Base-by-base conservation (phyloP, 108 stramenopile species). In the Pseudonitzschia multistriata region DNA sequence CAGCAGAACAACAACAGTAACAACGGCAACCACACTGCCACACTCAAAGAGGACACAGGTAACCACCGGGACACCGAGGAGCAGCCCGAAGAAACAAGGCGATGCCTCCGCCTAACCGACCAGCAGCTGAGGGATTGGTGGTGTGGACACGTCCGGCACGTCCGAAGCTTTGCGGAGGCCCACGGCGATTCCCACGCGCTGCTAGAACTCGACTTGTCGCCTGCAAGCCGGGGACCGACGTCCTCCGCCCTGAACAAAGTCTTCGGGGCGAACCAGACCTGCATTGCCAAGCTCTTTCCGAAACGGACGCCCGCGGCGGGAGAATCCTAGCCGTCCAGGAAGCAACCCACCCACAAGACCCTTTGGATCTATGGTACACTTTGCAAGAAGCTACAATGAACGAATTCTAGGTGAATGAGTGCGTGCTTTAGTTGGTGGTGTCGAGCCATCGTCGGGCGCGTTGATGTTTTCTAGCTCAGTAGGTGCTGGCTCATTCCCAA, bases 121-220 rank as follows among this genome's bases (percentile, higher is more conserved):
- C n/a, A 37, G 15, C 61, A 62, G 36, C 36, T 74, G 55, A 15
- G 39, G 34, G 53, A 74, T n/a, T 74, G 73, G 73, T 66, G 45
- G 50, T 74, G 73, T 33, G 54, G 55, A 35, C 73, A 74, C 42
- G 66, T 74, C 22, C 29, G 45, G 21, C 61, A 67, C 33, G 39
- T 74, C 17, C 73, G 73, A 7, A 24, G 40, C 24, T 74, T 74
- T 40, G 73, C 67, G 6, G 39, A 45, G 13, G 35, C 66, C 6
- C 15, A 67, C 55, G n/a, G 39, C 5, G 6, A 35, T 36, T 74
- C 73, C n/a, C 73, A 74, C 49, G 5, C 49, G 27, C 39, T 74
- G 19, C 35, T 74, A 5, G 73, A 74, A 42, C 45, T 70, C 22
- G 69, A 70, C 42, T 34, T 70, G 5, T 57, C 35, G 14, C 11